Evolutionary conservation across 306 rosid genomes (phyloP), one percentile per base, ranked within the genome.

Genomic region (Morella rubra): DNA sequence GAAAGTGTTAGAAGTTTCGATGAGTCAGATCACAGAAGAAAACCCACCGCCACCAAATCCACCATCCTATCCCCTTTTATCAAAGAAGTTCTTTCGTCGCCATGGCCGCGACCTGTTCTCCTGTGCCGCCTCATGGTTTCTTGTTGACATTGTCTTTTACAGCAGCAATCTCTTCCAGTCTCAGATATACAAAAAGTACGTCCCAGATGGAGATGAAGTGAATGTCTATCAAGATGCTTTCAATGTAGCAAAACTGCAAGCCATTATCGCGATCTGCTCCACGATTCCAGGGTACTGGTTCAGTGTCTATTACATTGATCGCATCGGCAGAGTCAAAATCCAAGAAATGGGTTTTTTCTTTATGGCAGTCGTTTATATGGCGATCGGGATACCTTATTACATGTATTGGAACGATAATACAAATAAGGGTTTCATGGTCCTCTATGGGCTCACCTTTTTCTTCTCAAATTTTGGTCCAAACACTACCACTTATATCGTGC

Each of bases 391-490:
- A 77, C 89, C 92, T 65, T 92, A 92, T 73, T 73, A 77, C 76
- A 10, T 16, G 0, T 64, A 45, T 71, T 92, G 97, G 97, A 72
- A 7, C 0, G 0, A 13, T 0, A 0, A n/a, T 0, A 4, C 16
- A 0, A 46, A 85, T 5, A 7, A 0, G 0, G 87, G 92, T 0
- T 90, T 90, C 78, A 73, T 93, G 80, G 47, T 86, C 44, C 81
- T 90, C 32, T 93, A 90, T 27, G 87, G 89, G 9, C 90, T 93
- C 64, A 86, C 93, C 10, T 90, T 93, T 76, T 93, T 93, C 87
- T 93, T 90, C 71, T 81, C 96, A 2, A 93, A 93, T 46, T 93
- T 93, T 12, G 97, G 97, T 15, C 97, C 97, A 18, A 93, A 93
- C 82, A 90, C 97, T n/a, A 92, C 97, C 3, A 90, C 96, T 13